Evolutionary conservation across 257 asterid species (phyloP).

Genomic region (Sherardia arvensis): DNA sequence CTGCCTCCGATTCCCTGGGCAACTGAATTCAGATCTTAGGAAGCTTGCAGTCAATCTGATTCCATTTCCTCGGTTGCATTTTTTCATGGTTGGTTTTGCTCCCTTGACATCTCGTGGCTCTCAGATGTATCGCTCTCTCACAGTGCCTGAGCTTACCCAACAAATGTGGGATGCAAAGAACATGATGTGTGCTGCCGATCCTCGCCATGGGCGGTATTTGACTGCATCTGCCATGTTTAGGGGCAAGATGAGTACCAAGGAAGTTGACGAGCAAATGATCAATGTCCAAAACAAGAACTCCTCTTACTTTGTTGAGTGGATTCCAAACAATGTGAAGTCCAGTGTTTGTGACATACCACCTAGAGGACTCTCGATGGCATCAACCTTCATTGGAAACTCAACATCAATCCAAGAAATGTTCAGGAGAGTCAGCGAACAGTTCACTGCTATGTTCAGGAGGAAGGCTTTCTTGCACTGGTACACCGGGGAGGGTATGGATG

Average conservation of each 20-base stretch:
- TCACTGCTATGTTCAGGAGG: slow-evolving; percentile 89
- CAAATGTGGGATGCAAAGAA: slow-evolving; percentile 95
- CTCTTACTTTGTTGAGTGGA: slow-evolving; percentile 85
- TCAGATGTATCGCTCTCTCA: slow-evolving; percentile 82
- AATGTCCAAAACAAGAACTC: slow-evolving; percentile 84
- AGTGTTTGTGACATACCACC: slow-evolving; percentile 94
- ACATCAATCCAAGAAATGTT: slow-evolving; percentile 90
- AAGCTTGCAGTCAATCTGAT: slow-evolving; percentile 87
- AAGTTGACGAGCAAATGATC: slow-evolving; percentile 86
- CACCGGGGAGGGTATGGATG: slow-evolving; percentile 84
- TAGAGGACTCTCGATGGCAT: slow-evolving; percentile 76
- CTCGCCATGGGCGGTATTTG: slow-evolving; percentile 83
- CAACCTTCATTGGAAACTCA: slow-evolving; percentile 80
- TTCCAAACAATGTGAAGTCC: slow-evolving; percentile 84
- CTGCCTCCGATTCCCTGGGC: slow-evolving; percentile 89
- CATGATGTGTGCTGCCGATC: slow-evolving; percentile 95
- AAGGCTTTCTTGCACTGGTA: slow-evolving; percentile 96
- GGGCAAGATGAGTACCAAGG: slow-evolving; percentile 87
- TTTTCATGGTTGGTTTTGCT: slow-evolving; percentile 89
- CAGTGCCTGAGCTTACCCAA: slow-evolving; percentile 82
- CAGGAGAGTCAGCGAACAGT: slow-evolving; percentile 88
- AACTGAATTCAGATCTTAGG: slow-evolving; percentile 73
- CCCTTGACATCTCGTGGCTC: slow-evolving; percentile 86
- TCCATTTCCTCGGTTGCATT: slow-evolving; percentile 83
- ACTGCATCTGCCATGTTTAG: slow-evolving; percentile 94